These are phyloP conservation scores for Closterium sp. DNA, from an alignment of 139 green algal genomes.

Conservation along the genomic window DNA sequence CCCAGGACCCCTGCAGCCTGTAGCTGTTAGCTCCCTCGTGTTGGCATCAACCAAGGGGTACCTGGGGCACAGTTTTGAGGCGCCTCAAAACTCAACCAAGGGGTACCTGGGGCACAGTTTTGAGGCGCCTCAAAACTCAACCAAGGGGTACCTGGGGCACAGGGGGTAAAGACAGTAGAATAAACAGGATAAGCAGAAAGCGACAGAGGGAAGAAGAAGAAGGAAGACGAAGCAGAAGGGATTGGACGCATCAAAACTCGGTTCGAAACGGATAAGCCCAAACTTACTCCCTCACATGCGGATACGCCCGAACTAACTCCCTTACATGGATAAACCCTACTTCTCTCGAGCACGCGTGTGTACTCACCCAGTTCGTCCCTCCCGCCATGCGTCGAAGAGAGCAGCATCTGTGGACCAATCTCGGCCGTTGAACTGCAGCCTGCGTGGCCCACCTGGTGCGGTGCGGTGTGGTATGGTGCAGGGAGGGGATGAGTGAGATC, in stretches of 20 bases:
- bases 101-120: not conserved
- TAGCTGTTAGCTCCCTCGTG: too few relatives aligned
- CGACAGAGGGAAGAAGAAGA: slow-evolving; percentile 1
- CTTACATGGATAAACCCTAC: not conserved
- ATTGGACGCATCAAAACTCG: too few relatives aligned
- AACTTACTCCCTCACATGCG: not conserved
- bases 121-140: too few relatives aligned
- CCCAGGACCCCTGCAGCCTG: too few relatives aligned
- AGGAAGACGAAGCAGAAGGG: slow-evolving; percentile 6
- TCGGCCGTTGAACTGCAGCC: not conserved
- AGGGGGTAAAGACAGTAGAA: not conserved
- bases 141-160: not conserved
- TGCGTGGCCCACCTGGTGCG: not conserved
- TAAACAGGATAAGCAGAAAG: not conserved
- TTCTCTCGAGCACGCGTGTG: not conserved
- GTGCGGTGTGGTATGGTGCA: too few relatives aligned
- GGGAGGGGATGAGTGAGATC: not conserved
- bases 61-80: not conserved
- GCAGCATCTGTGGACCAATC: slow-evolving; percentile 15
- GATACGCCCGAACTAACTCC: not conserved
- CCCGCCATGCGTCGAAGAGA: slow-evolving; percentile 67
- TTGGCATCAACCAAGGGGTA: not conserved
- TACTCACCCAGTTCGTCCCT: not conserved
- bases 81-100: too few relatives aligned
- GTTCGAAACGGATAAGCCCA: too few relatives aligned